Conservation (phyloP, 179 eudicot genomes). For the Beta macrorhiza region DNA sequence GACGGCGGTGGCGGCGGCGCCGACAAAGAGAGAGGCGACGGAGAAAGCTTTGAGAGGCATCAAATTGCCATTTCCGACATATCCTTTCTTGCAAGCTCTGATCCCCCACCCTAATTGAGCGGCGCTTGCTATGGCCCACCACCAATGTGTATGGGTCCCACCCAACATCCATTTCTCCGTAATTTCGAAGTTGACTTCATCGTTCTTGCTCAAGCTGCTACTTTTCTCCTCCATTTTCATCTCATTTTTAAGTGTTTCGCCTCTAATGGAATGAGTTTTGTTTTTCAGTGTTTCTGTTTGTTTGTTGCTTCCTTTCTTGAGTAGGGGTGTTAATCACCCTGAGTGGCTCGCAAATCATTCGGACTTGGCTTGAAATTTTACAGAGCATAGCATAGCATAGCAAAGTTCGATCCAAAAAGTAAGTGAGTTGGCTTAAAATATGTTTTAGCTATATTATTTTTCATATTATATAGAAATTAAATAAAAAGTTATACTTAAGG, state of each 20-base stretch:
- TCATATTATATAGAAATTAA: too few relatives aligned
- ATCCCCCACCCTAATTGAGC: slow-evolving; percentile 55
- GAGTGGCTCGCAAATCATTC: too few relatives aligned
- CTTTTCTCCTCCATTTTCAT: slow-evolving; percentile 20
- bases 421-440: too few relatives aligned
- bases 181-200: slow-evolving; percentile 1
- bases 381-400: too few relatives aligned
- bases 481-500: too few relatives aligned
- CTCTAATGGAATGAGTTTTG: too few relatives aligned
- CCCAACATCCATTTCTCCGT: not conserved
- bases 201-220: slow-evolving; percentile 1
- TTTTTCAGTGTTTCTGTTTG: too few relatives aligned
- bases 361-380: too few relatives aligned
- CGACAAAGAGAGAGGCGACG: slow-evolving; percentile 73
- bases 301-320: too few relatives aligned
- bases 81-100: slow-evolving; percentile 41
- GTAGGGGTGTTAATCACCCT: too few relatives aligned
- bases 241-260: not conserved
- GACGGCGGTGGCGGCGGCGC: slow-evolving; percentile 54
- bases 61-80: slow-evolving; percentile 43
- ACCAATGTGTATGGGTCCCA: slow-evolving; percentile 31
- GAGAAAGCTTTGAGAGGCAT: slow-evolving; percentile 79
- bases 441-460: too few relatives aligned
- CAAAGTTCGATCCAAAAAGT: too few relatives aligned
- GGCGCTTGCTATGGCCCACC: slow-evolving; percentile 58